Evolutionary conservation across 2,329 filamentous ascomycete species (phyloP).

Genomic region (Helotiales sp.): DNA sequence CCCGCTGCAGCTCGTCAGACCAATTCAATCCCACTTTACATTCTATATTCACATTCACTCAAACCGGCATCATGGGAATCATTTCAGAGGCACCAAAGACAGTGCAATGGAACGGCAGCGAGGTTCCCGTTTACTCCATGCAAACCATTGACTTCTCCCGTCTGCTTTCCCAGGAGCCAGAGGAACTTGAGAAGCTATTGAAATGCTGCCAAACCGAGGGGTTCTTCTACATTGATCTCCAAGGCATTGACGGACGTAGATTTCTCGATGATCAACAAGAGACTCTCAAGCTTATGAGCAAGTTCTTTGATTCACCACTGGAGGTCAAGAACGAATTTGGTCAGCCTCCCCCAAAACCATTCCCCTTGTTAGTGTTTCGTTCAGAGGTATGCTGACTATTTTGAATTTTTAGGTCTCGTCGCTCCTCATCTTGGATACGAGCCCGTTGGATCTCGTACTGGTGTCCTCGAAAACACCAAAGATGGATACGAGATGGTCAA

Average conservation of each 20-base stretch:
- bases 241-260: constrained; percentile 57
- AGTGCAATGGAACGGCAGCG: constrained; percentile 55
- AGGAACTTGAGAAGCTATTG: constrained; percentile 57
- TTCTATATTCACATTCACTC: not conserved
- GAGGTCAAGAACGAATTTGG: constrained; percentile 60
- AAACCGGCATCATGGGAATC: constrained; percentile 44
- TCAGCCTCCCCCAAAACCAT: not conserved
- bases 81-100: constrained; percentile 49
- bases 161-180: constrained; percentile 59
- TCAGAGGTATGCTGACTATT: not conserved
- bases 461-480: constrained; percentile 53
- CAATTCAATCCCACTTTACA: not conserved
- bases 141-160: constrained; percentile 57
- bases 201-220: constrained; percentile 56
- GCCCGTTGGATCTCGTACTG: constrained; percentile 54
- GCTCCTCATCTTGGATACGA: constrained; percentile 60
- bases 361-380: too few species aligned
- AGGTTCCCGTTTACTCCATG: constrained; percentile 57
- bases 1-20: not conserved
- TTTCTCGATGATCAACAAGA: constrained; percentile 58
- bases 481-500: constrained; percentile 61
- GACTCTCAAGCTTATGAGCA: constrained; percentile 58
- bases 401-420: constrained; percentile 48
- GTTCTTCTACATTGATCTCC: constrained; percentile 61
- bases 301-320: constrained; percentile 58